Base-by-base conservation (phyloP, 352 stramenopile genomes). In the Pythium plurisporium region DNA sequence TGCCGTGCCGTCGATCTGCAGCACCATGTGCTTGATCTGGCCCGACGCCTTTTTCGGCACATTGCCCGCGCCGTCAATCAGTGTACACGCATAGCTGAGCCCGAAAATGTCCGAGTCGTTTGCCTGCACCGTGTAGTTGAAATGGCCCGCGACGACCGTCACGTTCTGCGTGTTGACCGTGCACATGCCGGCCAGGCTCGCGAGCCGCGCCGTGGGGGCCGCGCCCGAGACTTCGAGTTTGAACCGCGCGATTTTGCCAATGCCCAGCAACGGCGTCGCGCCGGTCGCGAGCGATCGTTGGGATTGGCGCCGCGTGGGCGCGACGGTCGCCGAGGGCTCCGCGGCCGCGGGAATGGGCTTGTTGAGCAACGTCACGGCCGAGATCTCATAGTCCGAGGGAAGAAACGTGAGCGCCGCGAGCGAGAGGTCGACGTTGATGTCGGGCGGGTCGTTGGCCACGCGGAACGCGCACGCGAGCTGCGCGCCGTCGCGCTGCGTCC, bases 31-130 rank as follows among this genome's bases (percentile, higher is more conserved):
- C 38, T 67, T 55, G 38, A 82, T 66, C 23, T 44, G 19, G 30
- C 70, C 71, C n/a, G 36, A 14, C 20, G 68, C 46, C 10, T 64
- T 54, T n/a, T 60, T 27, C 15, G 55, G 54, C 6, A 23, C 4
- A 43, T 74, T 74, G 15, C 53, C 58, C 0, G 63, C 65, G 22
- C 68, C 73, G 15, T 82, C 73, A 4, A 41, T 22, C 14, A 82
- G 29, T 2, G 29, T 30, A 47, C 73, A 82, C 10, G 49, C 19
- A 53, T 74, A 82, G 17, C 48, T 34, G 34, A 82, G 49, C 0
- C 73, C 73, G 4, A 48, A 44, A 30, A 76, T 15, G 42, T 82
- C 70, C 53, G 70, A 80, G 52, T 82, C 73, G 46, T 68, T 68
- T n/a, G 44, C 31, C 58, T 79, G 68, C 22, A 82, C 73, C 9